Conservation (phyloP, 208 protist genomes). For the Crithidia expoeki region DNA sequence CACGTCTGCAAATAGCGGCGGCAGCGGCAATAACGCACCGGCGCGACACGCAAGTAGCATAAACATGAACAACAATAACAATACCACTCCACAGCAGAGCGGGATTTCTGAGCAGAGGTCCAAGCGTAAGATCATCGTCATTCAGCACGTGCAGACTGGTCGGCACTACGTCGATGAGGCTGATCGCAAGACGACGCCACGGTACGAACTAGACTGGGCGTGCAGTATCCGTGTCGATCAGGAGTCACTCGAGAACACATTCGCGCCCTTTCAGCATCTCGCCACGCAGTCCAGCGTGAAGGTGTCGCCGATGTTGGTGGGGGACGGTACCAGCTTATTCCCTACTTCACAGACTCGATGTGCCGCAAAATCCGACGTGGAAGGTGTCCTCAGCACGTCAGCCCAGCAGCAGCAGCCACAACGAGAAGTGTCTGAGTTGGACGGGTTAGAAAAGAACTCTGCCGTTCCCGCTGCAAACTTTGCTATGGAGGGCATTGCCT, state of each 20-base stretch:
- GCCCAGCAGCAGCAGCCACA: background rate
- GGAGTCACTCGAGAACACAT: slow-evolving; percentile 22
- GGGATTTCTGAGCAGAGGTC: background rate
- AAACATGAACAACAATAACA: background rate
- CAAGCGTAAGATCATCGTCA: slow-evolving; percentile 33
- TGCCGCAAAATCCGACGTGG: background rate
- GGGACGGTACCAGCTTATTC: background rate
- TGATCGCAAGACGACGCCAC: slow-evolving; percentile 37
- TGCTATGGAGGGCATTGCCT: background rate
- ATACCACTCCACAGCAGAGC: background rate
- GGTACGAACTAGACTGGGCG: slow-evolving; percentile 62
- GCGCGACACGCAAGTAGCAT: background rate
- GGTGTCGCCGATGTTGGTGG: background rate
- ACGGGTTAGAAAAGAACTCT: background rate
- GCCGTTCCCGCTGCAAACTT: no score
- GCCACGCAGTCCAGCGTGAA: background rate
- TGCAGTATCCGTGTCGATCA: slow-evolving; percentile 58
- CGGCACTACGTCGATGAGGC: slow-evolving; percentile 61
- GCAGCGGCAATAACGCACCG: background rate
- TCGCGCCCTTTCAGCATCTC: slow-evolving; percentile 13
- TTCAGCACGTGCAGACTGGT: slow-evolving; percentile 60
- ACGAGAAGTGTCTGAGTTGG: background rate
- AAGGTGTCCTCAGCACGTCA: background rate
- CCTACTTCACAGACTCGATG: background rate
- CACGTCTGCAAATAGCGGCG: slow-evolving; percentile 1